These are phyloP conservation scores for Naematelia encephala DNA, from an alignment of 768 basidiomycete genomes.

Conservation along the genomic window DNA sequence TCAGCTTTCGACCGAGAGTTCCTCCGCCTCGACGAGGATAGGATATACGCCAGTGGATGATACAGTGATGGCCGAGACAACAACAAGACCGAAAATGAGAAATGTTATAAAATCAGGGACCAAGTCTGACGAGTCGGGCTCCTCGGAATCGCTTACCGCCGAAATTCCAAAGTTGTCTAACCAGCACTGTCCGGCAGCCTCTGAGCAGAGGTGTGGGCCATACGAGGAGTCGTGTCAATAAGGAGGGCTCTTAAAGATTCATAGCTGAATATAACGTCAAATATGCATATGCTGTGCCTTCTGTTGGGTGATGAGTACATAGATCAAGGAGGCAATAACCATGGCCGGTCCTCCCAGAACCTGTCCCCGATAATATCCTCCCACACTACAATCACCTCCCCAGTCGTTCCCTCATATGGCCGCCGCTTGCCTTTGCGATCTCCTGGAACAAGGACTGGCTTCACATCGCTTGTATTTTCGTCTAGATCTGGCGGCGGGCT, in stretches of 20 bases:
- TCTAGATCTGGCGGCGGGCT: not conserved
- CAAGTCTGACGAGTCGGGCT: not conserved
- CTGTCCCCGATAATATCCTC: slow-evolving; percentile 78
- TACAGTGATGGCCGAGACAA: too few species aligned
- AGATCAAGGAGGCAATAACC: slow-evolving; percentile 33
- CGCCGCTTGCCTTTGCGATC: slow-evolving; percentile 51
- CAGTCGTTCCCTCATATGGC: slow-evolving; percentile 46
- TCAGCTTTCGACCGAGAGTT: too few species aligned
- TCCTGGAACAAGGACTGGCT: not conserved
- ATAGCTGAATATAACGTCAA: too few species aligned
- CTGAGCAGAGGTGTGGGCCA: too few species aligned
- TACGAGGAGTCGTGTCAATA: too few species aligned
- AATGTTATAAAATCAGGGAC: not conserved
- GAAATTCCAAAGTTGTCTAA: too few species aligned
- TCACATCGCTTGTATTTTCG: not conserved
- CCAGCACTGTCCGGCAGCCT: too few species aligned
- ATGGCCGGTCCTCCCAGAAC: slow-evolving; percentile 69
- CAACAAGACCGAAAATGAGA: not conserved
- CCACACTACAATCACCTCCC: slow-evolving; percentile 62
- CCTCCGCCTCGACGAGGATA: too few species aligned
- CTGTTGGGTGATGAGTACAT: not conserved
- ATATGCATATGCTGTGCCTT: not conserved
- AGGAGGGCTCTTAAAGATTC: too few species aligned
- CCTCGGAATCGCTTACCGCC: not conserved
- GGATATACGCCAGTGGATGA: too few species aligned